phyloP scores from a whole-genome alignment of 192 early-diverging fungal species.

The Gorgonomyces haynaldii region DNA sequence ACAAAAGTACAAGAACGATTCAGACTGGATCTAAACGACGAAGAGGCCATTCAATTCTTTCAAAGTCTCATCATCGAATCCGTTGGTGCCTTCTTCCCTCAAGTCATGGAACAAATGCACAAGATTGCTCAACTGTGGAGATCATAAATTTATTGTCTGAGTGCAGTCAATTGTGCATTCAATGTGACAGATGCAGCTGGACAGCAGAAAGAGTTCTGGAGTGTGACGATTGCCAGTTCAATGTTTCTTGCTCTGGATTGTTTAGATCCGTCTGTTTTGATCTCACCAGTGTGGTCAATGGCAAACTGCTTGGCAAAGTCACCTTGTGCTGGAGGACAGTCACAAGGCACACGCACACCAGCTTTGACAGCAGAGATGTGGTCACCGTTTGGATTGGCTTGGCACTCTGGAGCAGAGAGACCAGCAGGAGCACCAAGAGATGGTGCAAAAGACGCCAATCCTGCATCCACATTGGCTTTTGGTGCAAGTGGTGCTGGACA shows the following conservation, averaged over 20 bases:
- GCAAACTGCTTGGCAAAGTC: not conserved
- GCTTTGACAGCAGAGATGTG: not conserved
- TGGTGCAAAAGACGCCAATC: not conserved
- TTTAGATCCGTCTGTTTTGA: not conserved
- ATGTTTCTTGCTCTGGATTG: not conserved
- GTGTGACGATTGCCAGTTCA: not conserved
- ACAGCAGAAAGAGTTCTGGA: not conserved
- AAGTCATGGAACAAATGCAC: conserved; percentile 97
- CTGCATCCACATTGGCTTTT: not conserved
- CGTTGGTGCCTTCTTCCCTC: conserved; percentile 90
- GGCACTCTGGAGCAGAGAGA: not conserved
- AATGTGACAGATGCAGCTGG: conserved; percentile 1
- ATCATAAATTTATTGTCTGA: too few relatives aligned
- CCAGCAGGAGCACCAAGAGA: not conserved
- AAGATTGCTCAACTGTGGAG: conserved; percentile 78
- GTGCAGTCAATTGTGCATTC: not conserved
- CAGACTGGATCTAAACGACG: conserved; percentile 73
- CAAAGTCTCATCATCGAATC: conserved; percentile 85
- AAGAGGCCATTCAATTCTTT: conserved; percentile 93
- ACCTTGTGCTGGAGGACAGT: not conserved
- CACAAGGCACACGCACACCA: not conserved
- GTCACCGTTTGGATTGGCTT: not conserved
- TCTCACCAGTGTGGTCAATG: not conserved
- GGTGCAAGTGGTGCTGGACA: not conserved
- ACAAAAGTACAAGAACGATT: conserved; percentile 92